Percentiles rank a stretch among this genome's conserved stretches.
Conservation (phyloP, 495 filamentous ascomycete species). For the Talaromyces liani region DNA sequence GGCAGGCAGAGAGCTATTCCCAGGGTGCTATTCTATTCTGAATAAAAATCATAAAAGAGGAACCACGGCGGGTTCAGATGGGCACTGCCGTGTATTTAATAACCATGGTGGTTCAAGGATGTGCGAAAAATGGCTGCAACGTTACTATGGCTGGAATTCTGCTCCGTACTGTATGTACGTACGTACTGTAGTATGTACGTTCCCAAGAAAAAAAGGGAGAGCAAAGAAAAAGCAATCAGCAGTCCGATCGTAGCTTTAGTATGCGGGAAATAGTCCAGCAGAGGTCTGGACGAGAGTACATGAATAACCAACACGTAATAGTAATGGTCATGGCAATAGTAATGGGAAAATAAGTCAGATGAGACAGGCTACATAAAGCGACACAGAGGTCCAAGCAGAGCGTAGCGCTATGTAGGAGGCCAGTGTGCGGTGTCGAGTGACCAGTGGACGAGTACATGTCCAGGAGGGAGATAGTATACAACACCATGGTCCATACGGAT, state of each 20-base stretch:
- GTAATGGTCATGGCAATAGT: constrained; percentile 2
- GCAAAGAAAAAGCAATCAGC: not conserved
- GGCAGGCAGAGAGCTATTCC: not conserved
- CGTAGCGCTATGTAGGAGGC: not conserved
- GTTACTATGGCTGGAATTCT: not conserved
- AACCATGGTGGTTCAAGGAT: not conserved
- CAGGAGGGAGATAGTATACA: not conserved
- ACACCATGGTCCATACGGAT: too few species aligned
- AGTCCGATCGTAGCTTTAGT: not conserved
- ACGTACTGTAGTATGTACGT: not conserved
- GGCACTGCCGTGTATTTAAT: not conserved
- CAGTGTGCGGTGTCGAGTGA: not conserved
- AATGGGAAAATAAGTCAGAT: not conserved
- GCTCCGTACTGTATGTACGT: not conserved
- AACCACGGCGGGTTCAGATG: not conserved
- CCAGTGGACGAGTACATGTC: not conserved
- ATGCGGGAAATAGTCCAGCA: not conserved
- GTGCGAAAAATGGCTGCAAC: not conserved
- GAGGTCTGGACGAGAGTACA: not conserved
- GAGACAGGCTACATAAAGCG: not conserved
- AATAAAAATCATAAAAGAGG: not conserved
- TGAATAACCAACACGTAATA: constrained; percentile 4
- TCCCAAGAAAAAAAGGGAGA: not conserved
- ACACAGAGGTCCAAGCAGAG: constrained; percentile 1
- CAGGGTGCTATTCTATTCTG: not conserved